Base-by-base conservation (phyloP, 2,329 filamentous ascomycete species). In the Aspergillus clavatus region DNA sequence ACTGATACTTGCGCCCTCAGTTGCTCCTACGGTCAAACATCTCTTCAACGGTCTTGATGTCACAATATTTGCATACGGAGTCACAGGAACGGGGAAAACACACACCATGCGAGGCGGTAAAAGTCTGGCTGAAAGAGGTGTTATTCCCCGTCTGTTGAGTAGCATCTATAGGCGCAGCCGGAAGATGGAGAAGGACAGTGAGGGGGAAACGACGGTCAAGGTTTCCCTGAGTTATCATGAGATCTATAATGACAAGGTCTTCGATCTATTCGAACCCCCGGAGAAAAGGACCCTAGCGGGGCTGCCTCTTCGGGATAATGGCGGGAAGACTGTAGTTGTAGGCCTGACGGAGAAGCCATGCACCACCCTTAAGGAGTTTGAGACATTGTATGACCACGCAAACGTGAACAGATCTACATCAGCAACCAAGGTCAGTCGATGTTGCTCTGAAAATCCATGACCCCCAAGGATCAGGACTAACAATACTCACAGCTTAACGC, bases 211-310 rank as follows among this genome's bases (percentile, higher is more conserved):
- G 0, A 76, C 73, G 2, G 87, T 94, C 18, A 73, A 81, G 7
- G 87, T 95, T 12, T 76, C 81, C 10, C 77, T 96, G 60, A 90
- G 87, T 22, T 96, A 96, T 71, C 95, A 95, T 71, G 90, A 96
- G 66, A 95, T 96, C 55, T 96, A 96, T 71, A 95, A 94, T 66
- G 90, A 96, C 72, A 91, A 91, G 64, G 89, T 95, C 16, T 95
- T 84, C 60, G 90, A 96, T 64, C 74, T 96, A 24, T 88, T 96
- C 55, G 87, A 95, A 64, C 76, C 89, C 0, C 86, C 84, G 0
- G 90, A 96, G 66, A 94, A 89, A 72, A 85, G 93, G 40, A 89
- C 86, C 0, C 74, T 87, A 1, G 79, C 86, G 0, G 90, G 90
- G 0, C 72, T 95, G 21, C 87, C 87, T 2, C 79, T 95, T 19